phyloP scores from a whole-genome alignment of 768 basidiomycete genomes.

The Lanmaoa rubissima region DNA sequence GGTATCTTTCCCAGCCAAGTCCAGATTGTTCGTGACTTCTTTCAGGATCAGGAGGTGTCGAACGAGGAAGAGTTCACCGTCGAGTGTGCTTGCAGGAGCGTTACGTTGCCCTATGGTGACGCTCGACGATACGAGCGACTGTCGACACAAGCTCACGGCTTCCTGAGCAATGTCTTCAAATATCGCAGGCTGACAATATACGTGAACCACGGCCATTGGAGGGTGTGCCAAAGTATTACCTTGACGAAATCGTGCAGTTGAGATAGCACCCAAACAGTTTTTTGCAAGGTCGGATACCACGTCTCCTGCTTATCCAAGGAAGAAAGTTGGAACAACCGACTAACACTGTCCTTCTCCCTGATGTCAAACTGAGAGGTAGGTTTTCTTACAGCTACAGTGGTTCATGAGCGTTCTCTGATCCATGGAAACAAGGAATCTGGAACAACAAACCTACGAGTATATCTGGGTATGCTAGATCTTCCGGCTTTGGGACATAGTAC shows the following conservation, averaged over 20 bases:
- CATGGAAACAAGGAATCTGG: not conserved
- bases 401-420: conserved; percentile 4
- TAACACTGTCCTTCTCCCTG: conserved; percentile 68
- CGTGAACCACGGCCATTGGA: not conserved
- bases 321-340: conserved; percentile 67
- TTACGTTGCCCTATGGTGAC: conserved; percentile 57
- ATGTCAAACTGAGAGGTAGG: conserved; percentile 43
- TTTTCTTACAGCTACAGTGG: conserved; percentile 44
- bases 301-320: conserved; percentile 73
- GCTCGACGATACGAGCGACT: conserved; percentile 74
- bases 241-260: conserved; percentile 92
- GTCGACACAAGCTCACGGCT: conserved; percentile 77
- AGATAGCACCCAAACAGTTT: conserved; percentile 88
- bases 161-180: conserved; percentile 98
- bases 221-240: conserved; percentile 41
- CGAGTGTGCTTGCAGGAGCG: conserved; percentile 46
- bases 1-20: conserved; percentile 51
- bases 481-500: conserved; percentile 72
- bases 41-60: conserved; percentile 90
- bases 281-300: conserved; percentile 90
- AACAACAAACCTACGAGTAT: conserved; percentile 63
- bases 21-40: conserved; percentile 79
- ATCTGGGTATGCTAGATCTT: conserved; percentile 85
- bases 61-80: conserved; percentile 84
- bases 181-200: conserved; percentile 71